Evolutionary conservation across 495 filamentous ascomycete genomes (phyloP).

Genomic region (Choiromyces venosus): DNA sequence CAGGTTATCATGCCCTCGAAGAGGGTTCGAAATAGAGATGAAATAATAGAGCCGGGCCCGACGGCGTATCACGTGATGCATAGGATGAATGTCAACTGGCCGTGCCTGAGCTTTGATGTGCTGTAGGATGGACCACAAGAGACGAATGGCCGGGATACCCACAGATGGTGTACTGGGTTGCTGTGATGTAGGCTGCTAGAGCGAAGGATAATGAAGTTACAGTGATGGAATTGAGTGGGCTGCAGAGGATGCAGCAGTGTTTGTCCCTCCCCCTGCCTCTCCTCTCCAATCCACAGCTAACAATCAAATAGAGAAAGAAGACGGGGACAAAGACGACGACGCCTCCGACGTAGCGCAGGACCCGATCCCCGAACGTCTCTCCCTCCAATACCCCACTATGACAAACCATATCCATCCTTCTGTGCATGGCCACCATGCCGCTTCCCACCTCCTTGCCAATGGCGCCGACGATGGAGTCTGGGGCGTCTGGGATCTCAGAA

Average conservation of each 20-base stretch:
- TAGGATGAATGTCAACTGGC: no score
- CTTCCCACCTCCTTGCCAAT: no score
- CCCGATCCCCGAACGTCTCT: conserved; percentile 86
- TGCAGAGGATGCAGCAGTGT: no score
- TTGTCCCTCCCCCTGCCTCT: conserved; percentile 42
- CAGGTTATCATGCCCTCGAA: conserved; percentile 89
- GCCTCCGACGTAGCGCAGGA: conserved; percentile 76
- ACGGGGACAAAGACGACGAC: conserved; percentile 65
- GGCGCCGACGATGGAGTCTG: no score
- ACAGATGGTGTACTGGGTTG: no score
- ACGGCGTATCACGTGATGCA: conserved; percentile 96
- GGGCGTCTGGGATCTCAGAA: no score
- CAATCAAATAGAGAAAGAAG: conserved; percentile 52
- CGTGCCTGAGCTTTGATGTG: no score
- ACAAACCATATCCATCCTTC: conserved; percentile 81
- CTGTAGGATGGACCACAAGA: conserved; percentile 75
- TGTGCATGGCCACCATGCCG: conserved; percentile 69
- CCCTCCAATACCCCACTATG: conserved; percentile 73
- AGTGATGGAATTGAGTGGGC: conserved; percentile 88
- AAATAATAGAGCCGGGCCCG: conserved; percentile 81
- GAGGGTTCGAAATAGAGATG: conserved; percentile 75
- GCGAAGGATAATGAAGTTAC: conserved; percentile 84
- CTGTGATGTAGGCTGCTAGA: conserved; percentile 86
- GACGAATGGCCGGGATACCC: conserved; percentile 86
- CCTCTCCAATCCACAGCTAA: background rate